Percentiles rank a stretch among this genome's conserved stretches.
Evolutionary conservation across 208 protist genomes (phyloP).

Genomic region (Leishmania gerbilli): DNA sequence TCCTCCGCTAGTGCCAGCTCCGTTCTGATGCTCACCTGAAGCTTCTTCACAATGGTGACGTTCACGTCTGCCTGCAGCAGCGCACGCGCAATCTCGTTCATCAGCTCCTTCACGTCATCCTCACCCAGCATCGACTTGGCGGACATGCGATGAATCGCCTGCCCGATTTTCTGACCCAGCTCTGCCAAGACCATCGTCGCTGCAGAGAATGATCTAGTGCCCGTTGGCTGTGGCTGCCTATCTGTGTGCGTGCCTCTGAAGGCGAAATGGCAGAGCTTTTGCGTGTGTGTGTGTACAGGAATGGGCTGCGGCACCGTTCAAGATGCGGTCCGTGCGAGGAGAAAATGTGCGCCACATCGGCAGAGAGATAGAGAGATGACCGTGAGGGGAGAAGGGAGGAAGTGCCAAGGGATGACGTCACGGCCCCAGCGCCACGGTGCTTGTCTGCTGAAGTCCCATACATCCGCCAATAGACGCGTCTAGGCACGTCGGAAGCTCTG

Average conservation of each 20-base stretch:
- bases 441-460: neutral
- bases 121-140: slow-evolving; percentile 94
- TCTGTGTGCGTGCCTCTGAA: neutral
- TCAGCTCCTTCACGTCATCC: slow-evolving; percentile 93
- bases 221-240: neutral
- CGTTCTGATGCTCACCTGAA: slow-evolving; percentile 94
- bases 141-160: slow-evolving; percentile 93
- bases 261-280: neutral
- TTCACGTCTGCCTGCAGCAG: slow-evolving; percentile 98
- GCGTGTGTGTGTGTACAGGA: neutral
- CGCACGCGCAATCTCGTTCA: slow-evolving; percentile 96
- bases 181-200: slow-evolving; percentile 92
- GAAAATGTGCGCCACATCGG: neutral
- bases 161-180: slow-evolving; percentile 92
- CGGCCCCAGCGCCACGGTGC: neutral
- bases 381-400: neutral
- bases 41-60: slow-evolving; percentile 91
- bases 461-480: neutral
- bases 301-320: neutral
- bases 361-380: neutral
- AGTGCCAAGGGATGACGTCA: neutral
- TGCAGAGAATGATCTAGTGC: neutral
- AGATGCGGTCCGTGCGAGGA: neutral
- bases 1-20: slow-evolving; percentile 94
- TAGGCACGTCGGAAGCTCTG: neutral